These are phyloP conservation scores for Seiridium unicorne DNA, from an alignment of 2,329 filamentous ascomycete species.

Conservation along the genomic window DNA sequence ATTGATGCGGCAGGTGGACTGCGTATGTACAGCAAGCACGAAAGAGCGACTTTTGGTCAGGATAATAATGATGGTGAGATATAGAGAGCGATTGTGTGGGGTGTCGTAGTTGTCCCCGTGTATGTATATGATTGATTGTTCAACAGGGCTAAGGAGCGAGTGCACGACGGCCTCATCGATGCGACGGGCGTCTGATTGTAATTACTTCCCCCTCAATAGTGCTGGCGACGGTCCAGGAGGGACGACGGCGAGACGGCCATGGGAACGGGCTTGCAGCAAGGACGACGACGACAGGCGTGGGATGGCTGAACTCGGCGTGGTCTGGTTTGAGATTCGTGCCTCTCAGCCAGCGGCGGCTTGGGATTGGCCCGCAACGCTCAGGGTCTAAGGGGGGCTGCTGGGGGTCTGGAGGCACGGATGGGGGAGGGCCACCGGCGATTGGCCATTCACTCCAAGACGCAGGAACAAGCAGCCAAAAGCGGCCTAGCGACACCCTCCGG, in stretches of 20 bases:
- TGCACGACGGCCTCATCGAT: not conserved
- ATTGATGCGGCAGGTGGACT: slow-evolving; percentile 4
- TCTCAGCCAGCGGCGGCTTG: not conserved
- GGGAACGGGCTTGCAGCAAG: not conserved
- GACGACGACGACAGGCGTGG: not conserved
- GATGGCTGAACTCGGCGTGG: not conserved
- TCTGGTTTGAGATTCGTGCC: not conserved
- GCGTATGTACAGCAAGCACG: not conserved
- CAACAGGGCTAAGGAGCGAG: not conserved
- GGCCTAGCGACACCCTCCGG: not conserved
- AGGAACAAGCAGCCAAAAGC: not conserved
- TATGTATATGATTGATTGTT: not conserved
- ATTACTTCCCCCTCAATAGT: not conserved
- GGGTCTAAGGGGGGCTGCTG: not conserved
- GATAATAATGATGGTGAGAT: not conserved
- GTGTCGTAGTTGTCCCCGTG: not conserved
- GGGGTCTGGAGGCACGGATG: slow-evolving; percentile 1
- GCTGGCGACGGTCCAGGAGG: not conserved
- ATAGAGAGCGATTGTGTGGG: not conserved
- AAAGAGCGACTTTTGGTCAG: not conserved
- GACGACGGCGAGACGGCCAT: not conserved
- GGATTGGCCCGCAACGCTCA: slow-evolving; percentile 1
- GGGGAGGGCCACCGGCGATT: not conserved
- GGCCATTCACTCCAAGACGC: not conserved
- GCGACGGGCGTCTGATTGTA: not conserved